These are phyloP conservation scores for Cylindrotheca fusiformis DNA, from an alignment of 108 stramenopile species.

Conservation along the genomic window DNA sequence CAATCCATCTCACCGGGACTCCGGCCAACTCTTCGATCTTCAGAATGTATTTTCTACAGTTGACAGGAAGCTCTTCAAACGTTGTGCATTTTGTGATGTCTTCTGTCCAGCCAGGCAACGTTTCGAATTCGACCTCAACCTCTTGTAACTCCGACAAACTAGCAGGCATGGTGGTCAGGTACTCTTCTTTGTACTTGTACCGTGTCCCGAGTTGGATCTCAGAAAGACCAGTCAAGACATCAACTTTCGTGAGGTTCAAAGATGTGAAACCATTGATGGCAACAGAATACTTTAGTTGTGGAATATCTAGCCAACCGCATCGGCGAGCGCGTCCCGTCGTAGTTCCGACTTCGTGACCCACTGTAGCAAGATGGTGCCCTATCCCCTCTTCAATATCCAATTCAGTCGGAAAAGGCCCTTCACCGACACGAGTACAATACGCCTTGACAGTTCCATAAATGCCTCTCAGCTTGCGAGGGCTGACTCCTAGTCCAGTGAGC, in stretches of 20 bases:
- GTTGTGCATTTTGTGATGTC: constrained; percentile 81
- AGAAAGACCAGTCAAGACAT: constrained; percentile 92
- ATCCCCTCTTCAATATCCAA: constrained; percentile 63
- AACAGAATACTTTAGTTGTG: constrained; percentile 92
- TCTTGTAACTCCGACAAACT: constrained; percentile 73
- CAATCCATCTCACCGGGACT: constrained; percentile 96
- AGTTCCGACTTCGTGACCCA: constrained; percentile 96
- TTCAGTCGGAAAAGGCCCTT: constrained; percentile 99
- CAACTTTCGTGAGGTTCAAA: constrained; percentile 98
- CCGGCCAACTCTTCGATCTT: constrained; percentile 93
- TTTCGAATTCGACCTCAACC: constrained; percentile 95
- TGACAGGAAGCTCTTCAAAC: constrained; percentile 94
- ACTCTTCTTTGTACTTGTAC: constrained; percentile 89
- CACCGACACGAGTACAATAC: constrained; percentile 99
- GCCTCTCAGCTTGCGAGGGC: constrained; percentile 90
- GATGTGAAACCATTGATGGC: constrained; percentile 96
- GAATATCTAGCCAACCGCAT: constrained; percentile 98
- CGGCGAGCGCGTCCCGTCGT: constrained; percentile 93
- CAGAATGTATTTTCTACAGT: constrained; percentile 91
- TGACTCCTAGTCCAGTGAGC: constrained; percentile 96
- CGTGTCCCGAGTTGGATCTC: constrained; percentile 82
- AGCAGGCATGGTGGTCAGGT: constrained; percentile 90
- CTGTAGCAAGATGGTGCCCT: constrained; percentile 80
- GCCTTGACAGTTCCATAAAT: constrained; percentile 98
- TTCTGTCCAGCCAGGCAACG: constrained; percentile 94